Conservation (phyloP, 139 green algal species). For the Coelastrella sp. region DNA sequence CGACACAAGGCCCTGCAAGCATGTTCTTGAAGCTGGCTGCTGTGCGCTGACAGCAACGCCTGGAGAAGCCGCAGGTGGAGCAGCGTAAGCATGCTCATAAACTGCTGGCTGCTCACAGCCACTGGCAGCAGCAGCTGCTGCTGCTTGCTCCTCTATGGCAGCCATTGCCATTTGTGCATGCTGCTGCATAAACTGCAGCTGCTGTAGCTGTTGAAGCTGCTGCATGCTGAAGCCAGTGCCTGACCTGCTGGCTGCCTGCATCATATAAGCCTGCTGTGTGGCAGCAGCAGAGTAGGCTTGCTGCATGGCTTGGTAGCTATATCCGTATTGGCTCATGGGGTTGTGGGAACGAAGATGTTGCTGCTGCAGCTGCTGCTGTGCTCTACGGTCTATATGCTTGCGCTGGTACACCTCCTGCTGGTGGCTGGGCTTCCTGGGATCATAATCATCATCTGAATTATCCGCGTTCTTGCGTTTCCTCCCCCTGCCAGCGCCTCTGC, state of each 20-base stretch:
- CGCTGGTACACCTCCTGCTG: slow-evolving; percentile 16
- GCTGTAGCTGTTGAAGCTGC: slow-evolving; percentile 15
- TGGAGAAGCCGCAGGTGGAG: background rate
- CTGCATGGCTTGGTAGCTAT: slow-evolving; percentile 17
- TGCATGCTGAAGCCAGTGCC: background rate
- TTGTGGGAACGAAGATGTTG: background rate
- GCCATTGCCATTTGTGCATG: background rate
- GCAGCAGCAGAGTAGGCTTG: slow-evolving; percentile 20
- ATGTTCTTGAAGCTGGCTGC: background rate
- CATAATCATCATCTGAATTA: slow-evolving; percentile 42
- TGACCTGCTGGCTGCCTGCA: slow-evolving; percentile 18
- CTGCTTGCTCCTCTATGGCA: background rate
- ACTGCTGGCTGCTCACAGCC: background rate
- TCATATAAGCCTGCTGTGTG: slow-evolving; percentile 23
- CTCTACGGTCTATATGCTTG: slow-evolving; percentile 2
- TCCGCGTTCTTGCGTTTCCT: slow-evolving; percentile 19
- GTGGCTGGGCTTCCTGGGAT: slow-evolving; percentile 16
- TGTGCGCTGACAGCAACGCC: background rate
- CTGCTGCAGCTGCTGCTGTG: slow-evolving; percentile 28
- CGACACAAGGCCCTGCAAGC: background rate
- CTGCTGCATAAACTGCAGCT: slow-evolving; percentile 32
- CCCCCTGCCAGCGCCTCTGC: background rate
- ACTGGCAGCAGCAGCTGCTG: background rate
- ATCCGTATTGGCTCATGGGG: background rate
- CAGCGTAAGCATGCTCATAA: background rate